Conservation (phyloP, 768 basidiomycete genomes). For the Suillus sp. region DNA sequence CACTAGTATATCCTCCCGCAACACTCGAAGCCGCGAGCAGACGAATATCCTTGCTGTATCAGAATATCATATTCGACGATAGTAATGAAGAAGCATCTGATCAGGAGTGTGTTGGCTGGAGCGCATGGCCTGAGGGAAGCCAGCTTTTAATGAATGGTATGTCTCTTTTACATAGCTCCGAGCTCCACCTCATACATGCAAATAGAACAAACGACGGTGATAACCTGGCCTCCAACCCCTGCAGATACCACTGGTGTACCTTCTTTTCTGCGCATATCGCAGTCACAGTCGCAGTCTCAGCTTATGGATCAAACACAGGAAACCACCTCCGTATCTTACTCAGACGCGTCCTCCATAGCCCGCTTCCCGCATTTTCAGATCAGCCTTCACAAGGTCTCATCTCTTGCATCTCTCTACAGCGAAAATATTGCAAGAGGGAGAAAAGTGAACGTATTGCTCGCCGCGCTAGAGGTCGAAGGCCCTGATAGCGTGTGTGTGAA, state of each 20-base stretch:
- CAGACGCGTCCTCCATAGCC: conserved; percentile 70
- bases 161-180: conserved; percentile 5
- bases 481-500: conserved; percentile 69
- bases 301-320: conserved; percentile 45
- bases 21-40: conserved; percentile 67
- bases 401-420: conserved; percentile 44
- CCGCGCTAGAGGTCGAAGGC: conserved; percentile 75
- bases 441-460: conserved; percentile 64
- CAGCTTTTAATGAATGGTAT: conserved; percentile 7
- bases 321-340: conserved; percentile 54
- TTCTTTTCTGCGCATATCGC: conserved; percentile 32
- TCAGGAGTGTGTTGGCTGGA: conserved; percentile 22
- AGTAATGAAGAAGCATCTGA: conserved; percentile 37
- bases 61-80: conserved; percentile 70
- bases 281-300: conserved; percentile 21
- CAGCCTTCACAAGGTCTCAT: conserved; percentile 58
- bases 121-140: conserved; percentile 18
- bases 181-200: conserved; percentile 13
- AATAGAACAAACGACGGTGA: conserved; percentile 50
- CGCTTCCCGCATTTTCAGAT: conserved; percentile 78
- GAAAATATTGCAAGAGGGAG: conserved; percentile 30
- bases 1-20: conserved; percentile 44
- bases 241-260: conserved; percentile 24
- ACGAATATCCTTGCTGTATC: conserved; percentile 70
- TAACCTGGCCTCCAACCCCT: conserved; percentile 61